Percentiles rank a stretch among this genome's conserved stretches.
These are phyloP conservation scores for Adansonia gregorii DNA, from an alignment of 441 rosid genomes.

Conservation along the genomic window DNA sequence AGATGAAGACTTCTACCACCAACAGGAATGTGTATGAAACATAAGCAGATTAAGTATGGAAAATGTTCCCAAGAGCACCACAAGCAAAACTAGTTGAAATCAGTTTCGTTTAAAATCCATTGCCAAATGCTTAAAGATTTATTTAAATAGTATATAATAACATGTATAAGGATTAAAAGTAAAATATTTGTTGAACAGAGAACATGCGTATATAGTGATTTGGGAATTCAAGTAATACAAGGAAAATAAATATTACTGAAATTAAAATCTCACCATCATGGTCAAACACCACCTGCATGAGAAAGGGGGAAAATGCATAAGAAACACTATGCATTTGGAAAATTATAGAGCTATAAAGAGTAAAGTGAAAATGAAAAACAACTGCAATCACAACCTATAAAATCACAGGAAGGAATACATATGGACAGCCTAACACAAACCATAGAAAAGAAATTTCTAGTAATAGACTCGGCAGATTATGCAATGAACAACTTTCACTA, in stretches of 20 bases:
- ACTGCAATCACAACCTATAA: not conserved
- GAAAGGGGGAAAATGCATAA: constrained; percentile 24
- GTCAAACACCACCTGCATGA: constrained; percentile 94
- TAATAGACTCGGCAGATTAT: not conserved
- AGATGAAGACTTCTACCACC: not conserved
- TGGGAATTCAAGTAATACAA: not conserved
- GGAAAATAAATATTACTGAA: constrained; percentile 12
- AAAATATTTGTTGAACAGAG: not conserved
- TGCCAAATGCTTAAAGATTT: constrained; percentile 10
- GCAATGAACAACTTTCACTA: constrained; percentile 14
- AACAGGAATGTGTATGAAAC: constrained; percentile 4
- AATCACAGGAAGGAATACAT: constrained; percentile 16
- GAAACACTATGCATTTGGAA: not conserved
- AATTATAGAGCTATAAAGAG: constrained; percentile 12
- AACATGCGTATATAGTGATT: not conserved
- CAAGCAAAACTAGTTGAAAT: constrained; percentile 2
- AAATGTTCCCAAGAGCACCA: constrained; percentile 2
- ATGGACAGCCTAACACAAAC: constrained; percentile 11
- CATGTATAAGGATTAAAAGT: not conserved
- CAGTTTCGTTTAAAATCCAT: not conserved
- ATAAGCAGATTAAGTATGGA: not conserved
- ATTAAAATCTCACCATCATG: constrained; percentile 79
- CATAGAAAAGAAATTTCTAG: constrained; percentile 4
- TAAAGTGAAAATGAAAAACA: not conserved
- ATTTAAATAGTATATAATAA: not conserved